A percentile compares a stretch with the other conserved stretches of the same genome.
Conservation (phyloP, 2,329 filamentous ascomycete species). For the Cercospora zeina region DNA sequence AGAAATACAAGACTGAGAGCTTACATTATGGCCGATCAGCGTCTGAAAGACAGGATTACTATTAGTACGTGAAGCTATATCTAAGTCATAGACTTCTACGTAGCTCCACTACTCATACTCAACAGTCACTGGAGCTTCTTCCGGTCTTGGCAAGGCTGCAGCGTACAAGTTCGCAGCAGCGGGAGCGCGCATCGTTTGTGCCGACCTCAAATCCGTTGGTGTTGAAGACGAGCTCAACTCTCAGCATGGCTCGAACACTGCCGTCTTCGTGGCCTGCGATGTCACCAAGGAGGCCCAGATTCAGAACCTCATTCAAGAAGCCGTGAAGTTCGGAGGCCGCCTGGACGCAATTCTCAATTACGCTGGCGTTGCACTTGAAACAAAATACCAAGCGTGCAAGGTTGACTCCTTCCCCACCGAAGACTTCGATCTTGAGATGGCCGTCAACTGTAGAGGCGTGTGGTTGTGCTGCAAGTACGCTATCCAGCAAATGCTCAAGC, state of each 20-base stretch:
- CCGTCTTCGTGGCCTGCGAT: conserved; percentile 33
- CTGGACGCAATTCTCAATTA: conserved; percentile 36
- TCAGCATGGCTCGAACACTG: conserved; percentile 29
- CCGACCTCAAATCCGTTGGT: conserved; percentile 30
- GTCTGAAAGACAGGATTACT: conserved; percentile 33
- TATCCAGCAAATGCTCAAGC: conserved; percentile 44
- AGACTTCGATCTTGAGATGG: conserved; percentile 32
- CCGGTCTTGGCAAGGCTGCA: conserved; percentile 35
- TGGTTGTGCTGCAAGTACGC: conserved; percentile 49
- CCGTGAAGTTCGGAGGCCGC: conserved; percentile 33
- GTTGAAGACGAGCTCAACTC: conserved; percentile 29
- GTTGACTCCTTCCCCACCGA: conserved; percentile 20
- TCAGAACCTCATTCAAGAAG: conserved; percentile 28
- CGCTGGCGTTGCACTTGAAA: conserved; percentile 30
- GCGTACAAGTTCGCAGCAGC: conserved; percentile 33
- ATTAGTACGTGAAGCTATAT: conserved; percentile 23
- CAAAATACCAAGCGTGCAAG: neutral
- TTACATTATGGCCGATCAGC: conserved; percentile 12
- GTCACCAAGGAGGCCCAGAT: conserved; percentile 33
- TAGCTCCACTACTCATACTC: neutral
- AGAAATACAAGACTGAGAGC: neutral
- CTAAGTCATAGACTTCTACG: neutral
- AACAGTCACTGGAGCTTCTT: conserved; percentile 33
- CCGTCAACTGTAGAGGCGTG: conserved; percentile 45
- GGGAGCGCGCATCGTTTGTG: conserved; percentile 34